Base-by-base conservation (phyloP, 2,329 filamentous ascomycete species). In the Neofusicoccum sp. region DNA sequence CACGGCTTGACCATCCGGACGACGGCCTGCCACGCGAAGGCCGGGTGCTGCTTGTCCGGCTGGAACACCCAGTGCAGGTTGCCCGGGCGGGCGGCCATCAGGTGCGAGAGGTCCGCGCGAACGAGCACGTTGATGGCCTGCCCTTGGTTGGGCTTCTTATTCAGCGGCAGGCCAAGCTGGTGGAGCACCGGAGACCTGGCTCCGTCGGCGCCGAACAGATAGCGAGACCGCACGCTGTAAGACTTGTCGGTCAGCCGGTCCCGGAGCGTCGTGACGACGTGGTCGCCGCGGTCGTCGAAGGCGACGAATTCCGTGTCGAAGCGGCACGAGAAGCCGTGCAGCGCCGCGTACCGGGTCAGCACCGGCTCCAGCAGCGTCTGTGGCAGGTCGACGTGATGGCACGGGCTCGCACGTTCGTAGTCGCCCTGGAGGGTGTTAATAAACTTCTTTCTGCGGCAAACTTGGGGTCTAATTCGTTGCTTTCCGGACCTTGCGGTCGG, bases 1-100 rank as follows among this genome's bases (percentile, higher is more conserved):
- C 86, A 89, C 0, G 85, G 82, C 74, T 83, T 85, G 4, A 89
- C 85, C 85, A 89, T 88, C 29, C 87, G 77, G 2, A 82, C 76
- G 66, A 85, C 73, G 3, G 71, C 74, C 36, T 76, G 75, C 80
- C 82, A 85, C 0, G 78, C 84, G 73, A 83, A 87, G 0, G 76
- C 75, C 0, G 83, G 81, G 60, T 82, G 75, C 60, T 85, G 80
- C 2, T 71, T 72, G 63, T 85, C 81, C 0, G 86, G 85, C 65
- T 82, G 80, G 69, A 88, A 76, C 1, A 86, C 76, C 82, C 84
- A 87, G 69, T 89, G 86, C 16, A 89, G 75, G 68, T 87, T 88
- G 0, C 85, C 87, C 33, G 76, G 78, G 0, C 85, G 78, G 56
- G 79, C 73, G 60, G 81, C 71, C 36, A 85, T 77, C 9, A 82